phyloP scores from a whole-genome alignment of 768 basidiomycete genomes.

The Tylopilus plumbeoviolaceoides region DNA sequence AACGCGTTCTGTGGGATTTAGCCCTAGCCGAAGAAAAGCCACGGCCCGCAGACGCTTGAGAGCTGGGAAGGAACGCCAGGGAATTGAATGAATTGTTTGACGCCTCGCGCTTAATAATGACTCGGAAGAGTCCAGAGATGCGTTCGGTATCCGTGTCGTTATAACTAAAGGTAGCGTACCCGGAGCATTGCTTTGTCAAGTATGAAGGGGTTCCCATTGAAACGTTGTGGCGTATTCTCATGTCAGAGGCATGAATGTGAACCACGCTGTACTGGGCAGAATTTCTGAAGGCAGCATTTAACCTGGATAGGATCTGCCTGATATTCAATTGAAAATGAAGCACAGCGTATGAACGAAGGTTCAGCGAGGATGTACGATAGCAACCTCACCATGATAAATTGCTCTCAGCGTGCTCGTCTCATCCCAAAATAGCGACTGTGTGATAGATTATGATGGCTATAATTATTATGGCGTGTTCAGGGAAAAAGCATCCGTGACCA shows the following conservation, averaged over 20 bases:
- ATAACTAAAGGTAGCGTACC: conserved; percentile 11
- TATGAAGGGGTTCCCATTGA: conserved; percentile 10
- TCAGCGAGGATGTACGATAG: conserved; percentile 9
- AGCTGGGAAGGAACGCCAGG: conserved; percentile 13
- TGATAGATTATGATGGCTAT: conserved; percentile 16
- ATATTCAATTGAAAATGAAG: conserved; percentile 5
- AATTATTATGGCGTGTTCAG: conserved; percentile 10
- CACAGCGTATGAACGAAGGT: conserved; percentile 13
- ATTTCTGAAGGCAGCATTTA: no score
- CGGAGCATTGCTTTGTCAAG: conserved; percentile 1
- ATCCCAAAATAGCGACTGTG: conserved; percentile 10
- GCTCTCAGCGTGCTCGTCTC: conserved; percentile 6
- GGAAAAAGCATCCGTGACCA: background rate
- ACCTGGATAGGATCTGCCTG: conserved; percentile 7
- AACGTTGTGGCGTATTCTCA: conserved; percentile 24
- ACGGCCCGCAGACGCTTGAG: conserved; percentile 21
- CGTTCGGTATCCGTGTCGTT: conserved; percentile 6
- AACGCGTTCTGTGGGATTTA: conserved; percentile 19
- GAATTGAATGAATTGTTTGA: conserved; percentile 12
- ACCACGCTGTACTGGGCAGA: conserved; percentile 16
- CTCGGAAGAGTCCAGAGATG: conserved; percentile 7
- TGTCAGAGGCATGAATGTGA: conserved; percentile 11
- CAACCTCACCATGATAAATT: conserved; percentile 15
- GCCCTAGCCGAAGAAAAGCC: conserved; percentile 19
- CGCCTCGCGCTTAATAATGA: conserved; percentile 11